Percentiles rank a stretch among this genome's conserved stretches.
Conservation (phyloP, 2,329 filamentous ascomycete genomes). For the Phyllosticta ampelicida region DNA sequence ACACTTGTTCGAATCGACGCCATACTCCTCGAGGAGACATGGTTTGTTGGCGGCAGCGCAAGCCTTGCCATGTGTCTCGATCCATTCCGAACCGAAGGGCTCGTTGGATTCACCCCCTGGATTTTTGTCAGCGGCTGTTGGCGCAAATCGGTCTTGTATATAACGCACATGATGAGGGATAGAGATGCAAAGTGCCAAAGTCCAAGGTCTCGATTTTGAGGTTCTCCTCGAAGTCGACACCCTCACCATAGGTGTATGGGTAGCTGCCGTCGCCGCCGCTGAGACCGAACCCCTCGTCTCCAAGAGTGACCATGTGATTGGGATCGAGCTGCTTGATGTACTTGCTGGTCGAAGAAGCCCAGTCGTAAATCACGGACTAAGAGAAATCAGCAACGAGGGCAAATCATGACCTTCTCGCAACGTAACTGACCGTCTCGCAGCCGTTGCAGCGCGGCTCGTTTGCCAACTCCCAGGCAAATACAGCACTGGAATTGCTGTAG, state of each 20-base stretch:
- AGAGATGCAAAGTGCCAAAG: constrained; percentile 46
- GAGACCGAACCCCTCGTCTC: constrained; percentile 50
- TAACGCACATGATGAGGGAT: constrained; percentile 35
- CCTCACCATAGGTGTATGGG: constrained; percentile 42
- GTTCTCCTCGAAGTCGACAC: constrained; percentile 42
- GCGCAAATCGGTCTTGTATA: background rate
- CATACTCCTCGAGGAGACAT: constrained; percentile 32
- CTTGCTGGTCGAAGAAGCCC: constrained; percentile 46
- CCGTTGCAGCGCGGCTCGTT: constrained; percentile 56
- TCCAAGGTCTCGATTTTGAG: constrained; percentile 44
- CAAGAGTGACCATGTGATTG: constrained; percentile 51
- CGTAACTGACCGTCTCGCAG: constrained; percentile 37
- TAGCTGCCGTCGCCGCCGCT: constrained; percentile 36
- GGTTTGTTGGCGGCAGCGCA: constrained; percentile 30
- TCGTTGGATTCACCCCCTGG: constrained; percentile 20
- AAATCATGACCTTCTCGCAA: background rate
- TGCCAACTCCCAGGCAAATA: constrained; percentile 58
- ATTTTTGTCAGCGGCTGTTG: background rate
- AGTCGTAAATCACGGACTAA: constrained; percentile 44
- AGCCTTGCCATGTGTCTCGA: constrained; percentile 33
- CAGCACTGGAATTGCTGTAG: constrained; percentile 47
- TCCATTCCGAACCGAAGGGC: constrained; percentile 36
- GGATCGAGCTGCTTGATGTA: constrained; percentile 55
- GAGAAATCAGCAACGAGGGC: background rate
- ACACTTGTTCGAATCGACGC: constrained; percentile 20